A percentile compares a stretch with the other conserved stretches of the same genome.
phyloP scores from a whole-genome alignment of 176 grass and related monocot species.

The Avena insularis region DNA sequence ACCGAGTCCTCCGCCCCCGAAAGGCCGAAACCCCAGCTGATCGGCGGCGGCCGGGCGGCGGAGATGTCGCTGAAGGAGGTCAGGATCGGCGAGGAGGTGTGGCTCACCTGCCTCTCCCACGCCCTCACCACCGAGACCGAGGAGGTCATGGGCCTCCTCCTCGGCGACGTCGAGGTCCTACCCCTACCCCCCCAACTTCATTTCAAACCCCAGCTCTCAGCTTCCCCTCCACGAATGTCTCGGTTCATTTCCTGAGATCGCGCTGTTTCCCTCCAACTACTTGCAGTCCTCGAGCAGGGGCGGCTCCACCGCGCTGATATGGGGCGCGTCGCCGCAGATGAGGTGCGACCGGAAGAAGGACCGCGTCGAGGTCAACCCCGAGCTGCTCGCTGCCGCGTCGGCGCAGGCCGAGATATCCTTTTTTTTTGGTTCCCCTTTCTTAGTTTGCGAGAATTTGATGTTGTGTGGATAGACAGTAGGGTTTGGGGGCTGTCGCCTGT shows the following conservation, averaged over 20 bases:
- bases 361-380: constrained; percentile 97
- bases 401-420: constrained; percentile 97
- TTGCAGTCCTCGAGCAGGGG: constrained; percentile 57
- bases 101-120: constrained; percentile 94
- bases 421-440: background rate
- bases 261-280: background rate
- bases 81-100: constrained; percentile 92
- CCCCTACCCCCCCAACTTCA: background rate
- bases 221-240: constrained; percentile 23
- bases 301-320: constrained; percentile 68
- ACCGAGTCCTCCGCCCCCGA: background rate
- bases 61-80: constrained; percentile 86
- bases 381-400: constrained; percentile 82
- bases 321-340: constrained; percentile 99
- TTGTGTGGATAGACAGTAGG: constrained; percentile 27
- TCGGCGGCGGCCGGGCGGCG: constrained; percentile 48
- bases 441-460: constrained; percentile 3
- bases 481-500: constrained; percentile 17
- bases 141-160: constrained; percentile 98
- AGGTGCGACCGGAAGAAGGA: constrained; percentile 94
- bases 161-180: constrained; percentile 70
- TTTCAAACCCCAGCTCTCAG: background rate
- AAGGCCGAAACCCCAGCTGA: constrained; percentile 34
- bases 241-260: constrained; percentile 13
- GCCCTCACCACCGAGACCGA: constrained; percentile 92